These are phyloP conservation scores for Cryphonectria japonica DNA, from an alignment of 2,329 filamentous ascomycete species.

Conservation along the genomic window DNA sequence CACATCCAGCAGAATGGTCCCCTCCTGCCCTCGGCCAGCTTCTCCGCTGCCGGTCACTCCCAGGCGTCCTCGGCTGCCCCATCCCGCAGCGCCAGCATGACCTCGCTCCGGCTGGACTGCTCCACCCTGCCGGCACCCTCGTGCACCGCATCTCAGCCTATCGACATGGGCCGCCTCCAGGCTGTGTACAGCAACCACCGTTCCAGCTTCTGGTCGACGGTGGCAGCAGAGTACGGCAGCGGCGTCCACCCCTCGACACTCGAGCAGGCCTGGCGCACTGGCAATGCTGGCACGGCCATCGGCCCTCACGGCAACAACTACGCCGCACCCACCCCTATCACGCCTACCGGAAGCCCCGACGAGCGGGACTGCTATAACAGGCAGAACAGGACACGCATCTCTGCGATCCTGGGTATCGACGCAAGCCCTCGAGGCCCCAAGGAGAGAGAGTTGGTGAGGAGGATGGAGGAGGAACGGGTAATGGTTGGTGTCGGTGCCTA, in stretches of 20 bases:
- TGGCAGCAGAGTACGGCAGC: conserved; percentile 72
- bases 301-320: conserved; percentile 37
- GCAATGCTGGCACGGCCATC: conserved; percentile 36
- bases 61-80: conserved; percentile 40
- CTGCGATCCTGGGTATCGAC: conserved; percentile 64
- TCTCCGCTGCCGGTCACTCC: conserved; percentile 34
- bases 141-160: conserved; percentile 41
- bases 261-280: conserved; percentile 71
- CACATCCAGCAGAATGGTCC: conserved; percentile 48
- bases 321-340: conserved; percentile 52
- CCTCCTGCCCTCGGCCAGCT: conserved; percentile 48
- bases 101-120: conserved; percentile 63
- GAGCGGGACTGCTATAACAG: conserved; percentile 47
- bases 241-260: conserved; percentile 65
- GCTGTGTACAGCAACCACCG: conserved; percentile 73
- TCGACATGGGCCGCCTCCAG: conserved; percentile 69
- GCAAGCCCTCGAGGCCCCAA: conserved; percentile 60
- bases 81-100: conserved; percentile 41
- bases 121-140: conserved; percentile 46
- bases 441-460: conserved; percentile 60
- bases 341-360: conserved; percentile 56
- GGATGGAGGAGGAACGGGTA: conserved; percentile 56
- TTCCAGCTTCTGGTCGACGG: conserved; percentile 71
- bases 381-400: conserved; percentile 64
- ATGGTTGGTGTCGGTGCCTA: conserved; percentile 40